Conservation (phyloP, 345 rosid genomes). For the Durio zibethinus region DNA sequence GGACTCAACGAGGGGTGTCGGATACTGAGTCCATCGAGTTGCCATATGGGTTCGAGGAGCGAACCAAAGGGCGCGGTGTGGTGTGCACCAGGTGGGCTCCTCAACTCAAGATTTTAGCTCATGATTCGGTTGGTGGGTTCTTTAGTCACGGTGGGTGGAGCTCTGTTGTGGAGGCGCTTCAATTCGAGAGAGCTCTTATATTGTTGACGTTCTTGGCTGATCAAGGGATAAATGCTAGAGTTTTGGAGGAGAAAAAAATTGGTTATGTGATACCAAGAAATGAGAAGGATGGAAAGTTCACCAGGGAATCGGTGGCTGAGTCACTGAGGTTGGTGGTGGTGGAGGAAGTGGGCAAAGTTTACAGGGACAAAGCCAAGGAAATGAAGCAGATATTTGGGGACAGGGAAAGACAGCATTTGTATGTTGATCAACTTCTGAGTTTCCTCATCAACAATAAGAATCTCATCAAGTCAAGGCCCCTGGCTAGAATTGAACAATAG, state of each 20-base stretch:
- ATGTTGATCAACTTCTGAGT: conserved; percentile 13
- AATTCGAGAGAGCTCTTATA: conserved; percentile 25
- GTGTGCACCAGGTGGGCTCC: conserved; percentile 35
- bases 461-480: too few species aligned
- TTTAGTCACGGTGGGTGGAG: conserved; percentile 44
- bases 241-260: conserved; percentile 32
- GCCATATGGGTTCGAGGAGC: conserved; percentile 28
- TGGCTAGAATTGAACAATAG: too few species aligned
- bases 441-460: too few species aligned
- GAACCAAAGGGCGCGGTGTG: conserved; percentile 20
- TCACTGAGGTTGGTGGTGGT: conserved; percentile 33
- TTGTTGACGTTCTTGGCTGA: conserved; percentile 33
- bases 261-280: conserved; percentile 32
- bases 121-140: conserved; percentile 28
- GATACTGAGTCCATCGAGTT: conserved; percentile 2
- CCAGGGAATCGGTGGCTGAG: conserved; percentile 30
- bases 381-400: conserved; percentile 25
- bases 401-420: conserved; percentile 7
- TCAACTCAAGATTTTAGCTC: conserved; percentile 24
- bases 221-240: conserved; percentile 39
- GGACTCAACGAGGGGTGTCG: neutral
- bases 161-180: conserved; percentile 39
- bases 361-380: conserved; percentile 14
- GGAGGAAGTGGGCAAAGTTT: conserved; percentile 19
- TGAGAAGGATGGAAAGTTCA: conserved; percentile 36